These are phyloP conservation scores for Phytophthora litchii DNA, from an alignment of 352 stramenopile genomes.

Conservation along the genomic window DNA sequence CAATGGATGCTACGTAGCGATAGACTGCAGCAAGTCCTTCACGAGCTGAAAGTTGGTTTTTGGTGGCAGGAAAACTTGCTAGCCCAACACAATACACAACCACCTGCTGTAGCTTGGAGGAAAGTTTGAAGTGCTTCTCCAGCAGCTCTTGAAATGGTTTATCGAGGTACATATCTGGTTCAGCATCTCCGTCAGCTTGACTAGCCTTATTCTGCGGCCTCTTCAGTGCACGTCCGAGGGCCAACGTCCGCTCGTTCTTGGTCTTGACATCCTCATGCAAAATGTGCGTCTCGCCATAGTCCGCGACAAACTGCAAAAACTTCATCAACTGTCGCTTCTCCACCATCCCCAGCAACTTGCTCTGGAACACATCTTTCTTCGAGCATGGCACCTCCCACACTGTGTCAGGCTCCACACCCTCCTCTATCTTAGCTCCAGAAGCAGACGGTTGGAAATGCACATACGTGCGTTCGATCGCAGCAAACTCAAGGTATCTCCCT, in stretches of 20 bases:
- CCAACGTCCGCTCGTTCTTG: conserved; percentile 87
- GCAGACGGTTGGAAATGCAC: conserved; percentile 52
- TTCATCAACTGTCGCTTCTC: conserved; percentile 93
- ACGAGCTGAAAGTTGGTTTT: conserved; percentile 56
- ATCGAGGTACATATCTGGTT: conserved; percentile 51
- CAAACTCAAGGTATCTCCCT: conserved; percentile 89
- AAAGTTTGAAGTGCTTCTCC: conserved; percentile 74
- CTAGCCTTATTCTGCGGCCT: conserved; percentile 89
- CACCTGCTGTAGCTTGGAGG: conserved; percentile 76
- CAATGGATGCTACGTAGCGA: conserved; percentile 76
- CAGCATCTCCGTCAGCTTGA: conserved; percentile 35
- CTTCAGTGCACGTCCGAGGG: conserved; percentile 78
- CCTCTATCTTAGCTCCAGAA: conserved; percentile 7
- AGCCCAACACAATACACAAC: conserved; percentile 89
- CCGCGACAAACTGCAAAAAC: conserved; percentile 89
- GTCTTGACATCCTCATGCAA: conserved; percentile 74
- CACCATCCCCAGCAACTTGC: conserved; percentile 79
- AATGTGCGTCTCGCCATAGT: conserved; percentile 82
- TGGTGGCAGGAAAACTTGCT: conserved; percentile 55
- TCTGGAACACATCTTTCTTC: conserved; percentile 91
- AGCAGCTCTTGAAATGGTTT: conserved; percentile 76
- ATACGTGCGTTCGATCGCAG: conserved; percentile 83
- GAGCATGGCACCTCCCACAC: conserved; percentile 88
- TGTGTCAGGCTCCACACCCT: conserved; percentile 30
- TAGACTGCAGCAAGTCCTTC: conserved; percentile 63